A percentile compares a stretch with the other conserved stretches of the same genome.
Evolutionary conservation across 2,329 filamentous ascomycete species (phyloP).

Genomic region (Hymenoscyphus albidus): DNA sequence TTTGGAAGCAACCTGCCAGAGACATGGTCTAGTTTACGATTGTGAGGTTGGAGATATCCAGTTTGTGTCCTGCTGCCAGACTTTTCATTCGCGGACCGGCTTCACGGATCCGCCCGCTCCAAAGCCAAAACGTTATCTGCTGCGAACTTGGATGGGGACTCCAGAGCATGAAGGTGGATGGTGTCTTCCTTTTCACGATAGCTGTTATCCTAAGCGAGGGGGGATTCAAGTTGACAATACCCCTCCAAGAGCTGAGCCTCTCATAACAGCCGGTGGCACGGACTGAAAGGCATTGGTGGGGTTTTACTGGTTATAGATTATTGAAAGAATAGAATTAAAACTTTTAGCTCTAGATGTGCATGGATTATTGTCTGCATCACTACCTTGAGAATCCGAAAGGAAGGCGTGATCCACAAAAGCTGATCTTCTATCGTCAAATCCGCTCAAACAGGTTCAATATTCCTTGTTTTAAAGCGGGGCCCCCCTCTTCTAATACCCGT

Average conservation of each 20-base stretch:
- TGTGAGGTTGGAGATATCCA: slow-evolving; percentile 3
- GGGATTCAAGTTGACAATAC: slow-evolving; percentile 4
- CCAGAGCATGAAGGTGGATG: slow-evolving; percentile 3
- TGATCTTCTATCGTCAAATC: too few relatives aligned
- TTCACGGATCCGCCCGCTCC: neutral
- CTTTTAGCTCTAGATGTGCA: too few relatives aligned
- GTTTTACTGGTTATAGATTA: too few relatives aligned
- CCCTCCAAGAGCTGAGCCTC: neutral
- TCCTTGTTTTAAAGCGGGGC: too few relatives aligned
- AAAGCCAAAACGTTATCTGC: neutral
- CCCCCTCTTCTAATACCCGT: too few relatives aligned
- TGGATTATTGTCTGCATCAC: too few relatives aligned
- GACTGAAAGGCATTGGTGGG: too few relatives aligned
- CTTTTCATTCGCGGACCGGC: slow-evolving; percentile 1
- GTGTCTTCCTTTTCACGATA: slow-evolving; percentile 4
- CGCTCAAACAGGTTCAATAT: too few relatives aligned
- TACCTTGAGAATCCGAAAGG: too few relatives aligned
- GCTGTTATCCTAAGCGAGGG: neutral
- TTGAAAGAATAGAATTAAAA: too few relatives aligned
- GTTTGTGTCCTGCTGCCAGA: slow-evolving; percentile 6
- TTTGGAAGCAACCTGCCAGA: neutral
- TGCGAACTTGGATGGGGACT: slow-evolving; percentile 2
- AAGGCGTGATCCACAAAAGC: too few relatives aligned
- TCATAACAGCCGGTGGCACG: neutral
- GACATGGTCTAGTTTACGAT: slow-evolving; percentile 1